Conservation (phyloP, 768 basidiomycete species). For the Cystoderma amianthinum region DNA sequence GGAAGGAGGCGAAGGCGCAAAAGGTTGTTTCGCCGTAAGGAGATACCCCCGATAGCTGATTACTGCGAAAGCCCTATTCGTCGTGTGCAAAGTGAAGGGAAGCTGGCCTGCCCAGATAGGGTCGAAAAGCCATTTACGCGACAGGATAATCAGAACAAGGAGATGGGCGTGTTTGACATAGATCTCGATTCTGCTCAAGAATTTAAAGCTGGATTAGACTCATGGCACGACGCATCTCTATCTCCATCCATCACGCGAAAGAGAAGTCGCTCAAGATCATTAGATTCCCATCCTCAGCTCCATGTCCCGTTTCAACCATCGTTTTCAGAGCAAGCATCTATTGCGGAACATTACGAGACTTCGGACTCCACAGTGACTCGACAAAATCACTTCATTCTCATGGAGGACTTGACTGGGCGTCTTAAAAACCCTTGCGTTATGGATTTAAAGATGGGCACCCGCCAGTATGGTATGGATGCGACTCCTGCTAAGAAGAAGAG, state of each 20-base stretch:
- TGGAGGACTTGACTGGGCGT: slow-evolving; percentile 96
- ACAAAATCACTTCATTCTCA: slow-evolving; percentile 96
- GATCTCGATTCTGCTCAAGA: slow-evolving; percentile 23
- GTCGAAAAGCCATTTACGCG: slow-evolving; percentile 17
- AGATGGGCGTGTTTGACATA: slow-evolving; percentile 35
- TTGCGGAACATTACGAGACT: slow-evolving; percentile 24
- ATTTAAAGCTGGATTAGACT: slow-evolving; percentile 8
- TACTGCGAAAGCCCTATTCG: slow-evolving; percentile 36
- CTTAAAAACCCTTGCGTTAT: slow-evolving; percentile 91
- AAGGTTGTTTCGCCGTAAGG: slow-evolving; percentile 34
- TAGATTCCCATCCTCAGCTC: slow-evolving; percentile 22
- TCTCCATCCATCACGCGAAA: slow-evolving; percentile 31
- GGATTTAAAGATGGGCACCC: slow-evolving; percentile 99
- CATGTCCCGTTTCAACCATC: slow-evolving; percentile 17
- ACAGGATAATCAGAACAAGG: slow-evolving; percentile 17
- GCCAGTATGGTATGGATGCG: slow-evolving; percentile 97
- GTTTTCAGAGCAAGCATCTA: slow-evolving; percentile 17
- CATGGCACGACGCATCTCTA: slow-evolving; percentile 15
- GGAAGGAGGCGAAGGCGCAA: slow-evolving; percentile 22
- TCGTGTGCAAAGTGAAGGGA: slow-evolving; percentile 60
- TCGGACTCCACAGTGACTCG: slow-evolving; percentile 59
- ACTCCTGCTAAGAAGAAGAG: slow-evolving; percentile 91
- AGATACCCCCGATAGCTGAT: slow-evolving; percentile 33
- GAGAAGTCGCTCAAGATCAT: slow-evolving; percentile 37
- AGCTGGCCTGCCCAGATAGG: slow-evolving; percentile 28